A percentile compares a stretch with the other conserved stretches of the same genome.
Evolutionary conservation across 805 yeast genomes (phyloP).

Genomic region (Wickerhamiella allomyrinae): DNA sequence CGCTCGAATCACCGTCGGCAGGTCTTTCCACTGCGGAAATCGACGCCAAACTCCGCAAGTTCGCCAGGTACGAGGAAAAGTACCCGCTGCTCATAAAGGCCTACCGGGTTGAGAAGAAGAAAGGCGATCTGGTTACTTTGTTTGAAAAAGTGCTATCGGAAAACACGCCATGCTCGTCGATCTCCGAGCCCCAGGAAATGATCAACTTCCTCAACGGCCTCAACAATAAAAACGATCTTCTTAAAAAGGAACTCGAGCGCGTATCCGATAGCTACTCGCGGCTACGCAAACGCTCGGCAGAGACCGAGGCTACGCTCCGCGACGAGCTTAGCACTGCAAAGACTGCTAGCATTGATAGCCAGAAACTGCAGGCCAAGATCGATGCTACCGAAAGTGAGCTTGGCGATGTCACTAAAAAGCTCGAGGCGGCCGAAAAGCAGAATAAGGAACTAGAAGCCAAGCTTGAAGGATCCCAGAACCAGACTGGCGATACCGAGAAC

Average conservation of each 20-base stretch:
- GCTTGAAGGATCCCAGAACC: conserved; percentile 2
- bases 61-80: conserved; percentile 61
- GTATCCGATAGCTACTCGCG: conserved; percentile 19
- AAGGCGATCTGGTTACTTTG: conserved; percentile 38
- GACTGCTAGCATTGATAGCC: neutral
- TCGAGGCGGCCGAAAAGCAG: neutral
- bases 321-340: neutral
- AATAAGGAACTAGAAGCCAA: conserved; percentile 7
- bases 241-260: conserved; percentile 50
- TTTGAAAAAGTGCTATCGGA: conserved; percentile 66
- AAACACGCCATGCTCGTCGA: conserved; percentile 62
- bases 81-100: conserved; percentile 76
- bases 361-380: conserved; percentile 2
- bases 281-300: conserved; percentile 8
- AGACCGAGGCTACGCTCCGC: neutral
- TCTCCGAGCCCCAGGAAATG: conserved; percentile 57
- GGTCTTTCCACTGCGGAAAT: conserved; percentile 3
- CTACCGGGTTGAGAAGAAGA: conserved; percentile 64
- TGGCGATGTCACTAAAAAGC: neutral
- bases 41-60: conserved; percentile 16
- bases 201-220: conserved; percentile 56
- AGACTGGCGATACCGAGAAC: neutral
- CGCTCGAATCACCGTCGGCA: neutral
- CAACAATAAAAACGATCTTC: conserved; percentile 42
- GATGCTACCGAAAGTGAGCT: conserved; percentile 2